phyloP scores from a whole-genome alignment of 2,329 filamentous ascomycete species.

The Nemania diffusa region DNA sequence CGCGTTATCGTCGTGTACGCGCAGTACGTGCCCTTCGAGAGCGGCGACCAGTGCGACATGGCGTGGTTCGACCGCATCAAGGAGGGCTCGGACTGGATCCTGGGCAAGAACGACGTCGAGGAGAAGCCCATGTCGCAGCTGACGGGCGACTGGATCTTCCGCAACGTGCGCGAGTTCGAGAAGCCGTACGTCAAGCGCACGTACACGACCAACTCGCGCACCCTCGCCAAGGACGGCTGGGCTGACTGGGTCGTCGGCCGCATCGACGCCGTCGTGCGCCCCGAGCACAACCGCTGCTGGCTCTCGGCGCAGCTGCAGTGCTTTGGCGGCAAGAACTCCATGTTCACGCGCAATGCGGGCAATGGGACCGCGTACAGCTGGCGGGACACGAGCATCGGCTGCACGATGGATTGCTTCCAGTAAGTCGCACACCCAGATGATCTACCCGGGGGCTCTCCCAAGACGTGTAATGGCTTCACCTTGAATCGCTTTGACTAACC shows the following conservation, averaged over 20 bases:
- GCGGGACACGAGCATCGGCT: conserved; percentile 56
- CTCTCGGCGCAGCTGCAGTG: conserved; percentile 58
- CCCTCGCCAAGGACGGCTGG: conserved; percentile 54
- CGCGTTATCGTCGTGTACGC: conserved; percentile 58
- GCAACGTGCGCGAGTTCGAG: conserved; percentile 58
- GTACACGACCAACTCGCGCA: conserved; percentile 56
- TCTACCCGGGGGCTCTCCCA: not conserved
- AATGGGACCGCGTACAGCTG: conserved; percentile 61
- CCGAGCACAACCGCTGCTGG: conserved; percentile 54
- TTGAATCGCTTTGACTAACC: conserved; percentile 1
- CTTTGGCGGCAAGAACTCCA: conserved; percentile 57
- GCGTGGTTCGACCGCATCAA: conserved; percentile 49
- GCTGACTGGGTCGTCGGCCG: conserved; percentile 51
- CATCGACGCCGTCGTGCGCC: conserved; percentile 53
- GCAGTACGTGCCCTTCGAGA: conserved; percentile 58
- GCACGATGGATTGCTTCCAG: conserved; percentile 59
- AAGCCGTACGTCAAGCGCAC: conserved; percentile 61
- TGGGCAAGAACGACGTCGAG: conserved; percentile 49
- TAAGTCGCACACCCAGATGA: conserved; percentile 19
- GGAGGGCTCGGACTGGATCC: conserved; percentile 54
- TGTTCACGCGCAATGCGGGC: conserved; percentile 53
- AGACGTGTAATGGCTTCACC: not conserved
- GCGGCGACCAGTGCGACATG: conserved; percentile 51
- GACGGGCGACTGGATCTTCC: conserved; percentile 59
- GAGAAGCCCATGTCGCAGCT: conserved; percentile 58